Conservation (phyloP, 805 yeast species). For the Pichia thaimueangensis region DNA sequence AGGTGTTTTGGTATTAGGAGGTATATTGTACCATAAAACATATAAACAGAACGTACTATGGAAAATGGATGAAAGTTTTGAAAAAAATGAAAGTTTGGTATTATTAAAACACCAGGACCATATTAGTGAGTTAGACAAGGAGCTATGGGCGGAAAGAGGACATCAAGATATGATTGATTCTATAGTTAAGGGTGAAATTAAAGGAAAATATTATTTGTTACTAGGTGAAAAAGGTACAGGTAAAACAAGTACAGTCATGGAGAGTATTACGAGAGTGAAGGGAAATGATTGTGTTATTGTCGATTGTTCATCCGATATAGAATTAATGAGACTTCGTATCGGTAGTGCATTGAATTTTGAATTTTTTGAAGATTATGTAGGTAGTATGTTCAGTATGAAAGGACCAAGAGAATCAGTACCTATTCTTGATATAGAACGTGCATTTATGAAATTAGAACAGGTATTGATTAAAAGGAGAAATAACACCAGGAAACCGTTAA, state of each 20-base stretch:
- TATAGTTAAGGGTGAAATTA: slow-evolving; percentile 54
- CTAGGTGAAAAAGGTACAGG: slow-evolving; percentile 89
- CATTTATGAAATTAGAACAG: slow-evolving; percentile 67
- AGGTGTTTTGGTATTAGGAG: slow-evolving; percentile 63
- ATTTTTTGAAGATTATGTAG: slow-evolving; percentile 76
- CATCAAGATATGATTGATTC: slow-evolving; percentile 62
- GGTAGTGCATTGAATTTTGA: slow-evolving; percentile 72
- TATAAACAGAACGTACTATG: slow-evolving; percentile 53
- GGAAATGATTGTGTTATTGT: slow-evolving; percentile 62
- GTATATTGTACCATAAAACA: slow-evolving; percentile 58
- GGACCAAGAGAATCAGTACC: slow-evolving; percentile 88
- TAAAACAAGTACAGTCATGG: slow-evolving; percentile 67
- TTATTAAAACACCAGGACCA: slow-evolving; percentile 52
- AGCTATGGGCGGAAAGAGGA: slow-evolving; percentile 63
- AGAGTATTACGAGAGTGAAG: slow-evolving; percentile 56
- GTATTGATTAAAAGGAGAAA: slow-evolving; percentile 51
- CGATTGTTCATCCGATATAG: slow-evolving; percentile 85
- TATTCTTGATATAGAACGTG: slow-evolving; percentile 72
- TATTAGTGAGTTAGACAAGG: slow-evolving; percentile 29
- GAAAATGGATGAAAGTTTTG: slow-evolving; percentile 63
- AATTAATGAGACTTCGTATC: slow-evolving; percentile 66
- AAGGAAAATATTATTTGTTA: slow-evolving; percentile 63
- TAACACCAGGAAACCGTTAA: slow-evolving; percentile 46
- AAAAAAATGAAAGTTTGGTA: slow-evolving; percentile 54
- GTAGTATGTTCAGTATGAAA: slow-evolving; percentile 69